Percentiles rank a stretch among this genome's conserved stretches.
phyloP scores from a whole-genome alignment of 2,329 filamentous ascomycete genomes.

The Fusarium mundagurra region DNA sequence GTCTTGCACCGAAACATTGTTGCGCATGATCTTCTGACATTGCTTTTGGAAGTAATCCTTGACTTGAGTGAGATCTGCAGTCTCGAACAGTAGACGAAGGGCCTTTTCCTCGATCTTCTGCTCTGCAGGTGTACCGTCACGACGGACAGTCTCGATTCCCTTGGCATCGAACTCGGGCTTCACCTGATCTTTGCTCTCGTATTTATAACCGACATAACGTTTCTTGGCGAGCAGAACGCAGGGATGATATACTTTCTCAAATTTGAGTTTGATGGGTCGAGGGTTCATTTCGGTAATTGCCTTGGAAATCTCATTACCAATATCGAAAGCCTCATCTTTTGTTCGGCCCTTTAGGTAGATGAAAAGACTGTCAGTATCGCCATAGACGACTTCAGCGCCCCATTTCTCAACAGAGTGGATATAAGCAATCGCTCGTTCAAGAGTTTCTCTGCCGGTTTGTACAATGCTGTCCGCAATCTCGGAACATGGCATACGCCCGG shows the following conservation, averaged over 20 bases:
- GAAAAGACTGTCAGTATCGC: constrained; percentile 96
- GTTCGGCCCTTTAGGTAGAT: constrained; percentile 89
- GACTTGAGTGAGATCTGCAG: constrained; percentile 85
- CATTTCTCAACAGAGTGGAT: constrained; percentile 90
- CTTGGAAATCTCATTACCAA: constrained; percentile 91
- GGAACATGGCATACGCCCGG: constrained; percentile 95
- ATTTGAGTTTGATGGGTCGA: constrained; percentile 92
- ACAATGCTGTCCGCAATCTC: constrained; percentile 99
- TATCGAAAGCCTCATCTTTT: constrained; percentile 86
- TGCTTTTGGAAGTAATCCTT: constrained; percentile 91
- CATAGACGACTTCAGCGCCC: constrained; percentile 97
- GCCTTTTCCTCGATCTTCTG: constrained; percentile 97
- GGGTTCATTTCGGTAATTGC: constrained; percentile 91
- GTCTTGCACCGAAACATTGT: constrained; percentile 88
- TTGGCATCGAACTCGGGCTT: constrained; percentile 96
- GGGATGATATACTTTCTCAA: constrained; percentile 98
- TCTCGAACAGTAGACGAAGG: constrained; percentile 88
- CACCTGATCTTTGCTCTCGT: constrained; percentile 78
- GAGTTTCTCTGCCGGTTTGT: constrained; percentile 91
- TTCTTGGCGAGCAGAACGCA: constrained; percentile 96
- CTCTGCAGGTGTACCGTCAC: constrained; percentile 93
- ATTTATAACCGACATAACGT: constrained; percentile 97
- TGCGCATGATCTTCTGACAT: constrained; percentile 91
- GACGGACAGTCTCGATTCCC: constrained; percentile 95
- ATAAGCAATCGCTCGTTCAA: constrained; percentile 90